Evolutionary conservation across 495 filamentous ascomycete genomes (phyloP).

Genomic region (Aspergillus saccharolyticus): DNA sequence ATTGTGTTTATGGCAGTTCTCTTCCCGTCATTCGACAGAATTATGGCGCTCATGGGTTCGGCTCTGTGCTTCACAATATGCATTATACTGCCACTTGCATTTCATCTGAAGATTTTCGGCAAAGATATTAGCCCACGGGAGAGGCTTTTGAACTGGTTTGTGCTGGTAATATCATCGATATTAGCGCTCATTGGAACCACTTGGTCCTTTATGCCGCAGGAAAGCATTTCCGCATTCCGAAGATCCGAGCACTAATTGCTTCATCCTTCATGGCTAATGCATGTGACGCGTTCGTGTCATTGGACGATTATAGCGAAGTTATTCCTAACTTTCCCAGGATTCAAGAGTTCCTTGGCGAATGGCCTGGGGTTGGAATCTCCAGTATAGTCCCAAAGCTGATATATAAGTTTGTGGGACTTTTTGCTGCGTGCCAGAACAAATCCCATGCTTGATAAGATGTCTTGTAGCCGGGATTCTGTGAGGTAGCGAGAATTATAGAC

Average conservation of each 20-base stretch:
- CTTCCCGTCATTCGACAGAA: constrained; percentile 83
- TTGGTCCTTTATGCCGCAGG: constrained; percentile 81
- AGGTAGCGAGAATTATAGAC: constrained; percentile 90
- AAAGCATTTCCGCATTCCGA: constrained; percentile 33
- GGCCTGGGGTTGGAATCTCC: constrained; percentile 24
- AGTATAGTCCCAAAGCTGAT: constrained; percentile 71
- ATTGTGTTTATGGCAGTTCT: constrained; percentile 70
- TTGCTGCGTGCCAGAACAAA: constrained; percentile 64
- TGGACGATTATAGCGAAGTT: constrained; percentile 78
- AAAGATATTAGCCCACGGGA: constrained; percentile 64
- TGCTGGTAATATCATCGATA: constrained; percentile 63
- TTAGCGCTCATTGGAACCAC: constrained; percentile 75
- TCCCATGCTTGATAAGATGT: constrained; percentile 73
- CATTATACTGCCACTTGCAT: constrained; percentile 81
- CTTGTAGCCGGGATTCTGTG: constrained; percentile 61
- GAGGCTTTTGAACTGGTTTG: constrained; percentile 57
- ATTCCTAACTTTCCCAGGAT: constrained; percentile 69
- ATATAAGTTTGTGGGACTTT: constrained; percentile 75
- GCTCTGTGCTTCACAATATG: constrained; percentile 94
- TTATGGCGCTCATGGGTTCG: constrained; percentile 90
- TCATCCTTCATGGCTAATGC: neutral
- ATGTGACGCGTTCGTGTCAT: constrained; percentile 13
- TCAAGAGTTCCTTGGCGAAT: constrained; percentile 69
- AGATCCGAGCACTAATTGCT: neutral
- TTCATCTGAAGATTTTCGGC: constrained; percentile 92